These are phyloP conservation scores for Willaertia magna DNA, from an alignment of 208 protist species.

Conservation along the genomic window DNA sequence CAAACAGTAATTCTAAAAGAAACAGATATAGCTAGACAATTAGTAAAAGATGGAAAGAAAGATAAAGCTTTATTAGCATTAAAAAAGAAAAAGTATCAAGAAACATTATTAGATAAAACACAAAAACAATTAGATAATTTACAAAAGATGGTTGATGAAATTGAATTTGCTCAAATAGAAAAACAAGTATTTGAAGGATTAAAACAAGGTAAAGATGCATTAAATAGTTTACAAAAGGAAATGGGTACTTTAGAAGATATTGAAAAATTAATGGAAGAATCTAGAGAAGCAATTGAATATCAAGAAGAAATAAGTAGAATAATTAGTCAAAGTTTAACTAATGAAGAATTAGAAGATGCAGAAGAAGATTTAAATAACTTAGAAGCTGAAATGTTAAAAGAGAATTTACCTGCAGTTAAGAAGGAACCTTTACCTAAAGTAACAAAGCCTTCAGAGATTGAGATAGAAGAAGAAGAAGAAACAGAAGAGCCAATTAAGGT, in stretches of 20 bases:
- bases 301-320: background rate
- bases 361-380: background rate
- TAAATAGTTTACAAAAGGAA: background rate
- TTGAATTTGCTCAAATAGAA: constrained; percentile 8
- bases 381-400: background rate
- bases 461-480: background rate
- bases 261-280: constrained; percentile 2
- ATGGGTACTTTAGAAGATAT: background rate
- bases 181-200: background rate
- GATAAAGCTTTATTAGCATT: background rate
- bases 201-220: background rate
- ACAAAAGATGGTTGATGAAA: background rate
- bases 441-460: background rate
- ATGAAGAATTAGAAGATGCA: background rate
- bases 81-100: constrained; percentile 1
- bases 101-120: background rate
- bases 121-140: background rate
- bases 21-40: background rate
- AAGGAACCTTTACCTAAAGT: background rate
- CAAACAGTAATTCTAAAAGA: background rate
- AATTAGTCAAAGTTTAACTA: background rate
- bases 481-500: background rate
- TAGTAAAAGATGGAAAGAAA: background rate
- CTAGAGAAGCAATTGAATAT: constrained; percentile 6
- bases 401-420: background rate